A percentile compares a stretch with the other conserved stretches of the same genome.
Conservation (phyloP, 169 alveolate genomes). For the Miamiensis avidus region DNA sequence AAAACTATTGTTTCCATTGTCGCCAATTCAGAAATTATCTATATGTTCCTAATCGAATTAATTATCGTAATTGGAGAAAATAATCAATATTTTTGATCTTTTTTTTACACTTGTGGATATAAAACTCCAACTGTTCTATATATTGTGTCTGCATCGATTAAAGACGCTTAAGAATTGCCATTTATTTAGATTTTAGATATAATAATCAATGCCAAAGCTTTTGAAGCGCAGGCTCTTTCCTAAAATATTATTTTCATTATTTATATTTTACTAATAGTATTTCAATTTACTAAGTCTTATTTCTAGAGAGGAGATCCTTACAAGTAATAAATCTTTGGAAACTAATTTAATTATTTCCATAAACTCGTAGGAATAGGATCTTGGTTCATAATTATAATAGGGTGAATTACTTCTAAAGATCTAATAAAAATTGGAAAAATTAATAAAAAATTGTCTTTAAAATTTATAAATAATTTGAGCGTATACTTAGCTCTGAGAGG, state of each 20-base stretch:
- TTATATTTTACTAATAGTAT: too few species aligned
- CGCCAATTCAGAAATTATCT: constrained; percentile 78
- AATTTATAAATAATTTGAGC: too few species aligned
- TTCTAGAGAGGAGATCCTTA: constrained; percentile 78
- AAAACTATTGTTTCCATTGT: constrained; percentile 71
- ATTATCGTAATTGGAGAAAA: background rate
- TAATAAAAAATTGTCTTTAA: constrained; percentile 11
- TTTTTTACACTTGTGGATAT: constrained; percentile 38
- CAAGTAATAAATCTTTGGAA: constrained; percentile 75
- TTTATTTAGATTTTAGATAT: background rate
- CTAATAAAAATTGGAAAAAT: constrained; percentile 50
- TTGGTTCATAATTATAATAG: constrained; percentile 69
- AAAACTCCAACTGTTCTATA: constrained; percentile 77
- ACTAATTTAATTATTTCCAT: constrained; percentile 76
- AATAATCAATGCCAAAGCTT: constrained; percentile 46
- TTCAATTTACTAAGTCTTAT: constrained; percentile 70
- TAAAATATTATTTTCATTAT: constrained; percentile 72
- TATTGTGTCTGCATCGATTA: constrained; percentile 84
- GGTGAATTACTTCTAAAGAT: constrained; percentile 59
- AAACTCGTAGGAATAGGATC: constrained; percentile 75
- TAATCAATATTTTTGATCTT: too few species aligned
- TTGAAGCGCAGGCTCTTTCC: constrained; percentile 75
- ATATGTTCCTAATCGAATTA: constrained; percentile 30
- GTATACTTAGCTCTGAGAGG: constrained; percentile 50
- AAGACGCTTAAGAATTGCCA: constrained; percentile 36